These are phyloP conservation scores for Colletotrichum sp. DNA, from an alignment of 2,329 filamentous ascomycete species.

Conservation along the genomic window DNA sequence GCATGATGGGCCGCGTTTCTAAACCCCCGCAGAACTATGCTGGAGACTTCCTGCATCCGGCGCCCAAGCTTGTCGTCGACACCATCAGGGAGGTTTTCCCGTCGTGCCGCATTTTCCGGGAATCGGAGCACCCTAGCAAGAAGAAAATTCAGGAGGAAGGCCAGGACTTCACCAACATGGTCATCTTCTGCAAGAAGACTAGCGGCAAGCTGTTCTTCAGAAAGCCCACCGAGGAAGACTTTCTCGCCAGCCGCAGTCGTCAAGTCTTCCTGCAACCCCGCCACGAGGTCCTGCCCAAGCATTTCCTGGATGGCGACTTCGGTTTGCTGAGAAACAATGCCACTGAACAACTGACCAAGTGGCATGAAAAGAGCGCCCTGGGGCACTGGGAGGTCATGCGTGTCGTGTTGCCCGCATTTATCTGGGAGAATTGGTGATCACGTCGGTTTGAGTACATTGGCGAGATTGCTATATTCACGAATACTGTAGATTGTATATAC, in stretches of 20 bases:
- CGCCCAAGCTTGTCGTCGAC: constrained; percentile 78
- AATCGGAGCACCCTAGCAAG: constrained; percentile 62
- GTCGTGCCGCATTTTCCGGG: constrained; percentile 90
- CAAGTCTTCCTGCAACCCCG: constrained; percentile 73
- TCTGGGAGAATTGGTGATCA: constrained; percentile 88
- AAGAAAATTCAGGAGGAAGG: constrained; percentile 51
- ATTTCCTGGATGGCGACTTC: constrained; percentile 50
- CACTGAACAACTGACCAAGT: constrained; percentile 70
- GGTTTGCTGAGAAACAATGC: constrained; percentile 67
- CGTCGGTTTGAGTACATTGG: not conserved
- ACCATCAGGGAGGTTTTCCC: constrained; percentile 86
- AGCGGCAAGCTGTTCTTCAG: constrained; percentile 67
- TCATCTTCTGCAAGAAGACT: constrained; percentile 87
- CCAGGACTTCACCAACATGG: constrained; percentile 91
- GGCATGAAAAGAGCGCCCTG: constrained; percentile 77
- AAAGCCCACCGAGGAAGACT: constrained; percentile 67
- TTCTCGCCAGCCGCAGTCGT: constrained; percentile 73
- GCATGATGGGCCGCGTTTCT: not conserved
- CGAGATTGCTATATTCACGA: not conserved
- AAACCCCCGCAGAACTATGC: constrained; percentile 79
- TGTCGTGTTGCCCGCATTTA: constrained; percentile 72
- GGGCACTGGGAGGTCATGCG: constrained; percentile 96
- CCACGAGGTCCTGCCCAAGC: constrained; percentile 67
- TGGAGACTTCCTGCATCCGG: constrained; percentile 80
- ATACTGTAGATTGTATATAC: not conserved